Evolutionary conservation across 805 yeast species (phyloP), one percentile per base, ranked within the genome.

Genomic region (Ogataea ganodermae): DNA sequence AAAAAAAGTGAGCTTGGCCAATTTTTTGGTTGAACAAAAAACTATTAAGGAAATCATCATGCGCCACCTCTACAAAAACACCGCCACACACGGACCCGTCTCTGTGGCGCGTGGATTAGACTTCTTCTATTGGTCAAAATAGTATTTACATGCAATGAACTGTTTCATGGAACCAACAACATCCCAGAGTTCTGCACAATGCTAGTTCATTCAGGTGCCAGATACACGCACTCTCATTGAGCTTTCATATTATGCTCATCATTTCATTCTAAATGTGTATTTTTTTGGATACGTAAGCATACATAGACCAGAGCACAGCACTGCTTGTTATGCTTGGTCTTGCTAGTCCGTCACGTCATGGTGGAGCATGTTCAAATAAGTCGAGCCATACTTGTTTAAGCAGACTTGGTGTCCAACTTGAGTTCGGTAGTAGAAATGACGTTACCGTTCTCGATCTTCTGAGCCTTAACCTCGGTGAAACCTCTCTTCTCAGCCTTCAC

Each of bases 401-500:
- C 60, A 21, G 57, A 45, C 43, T 50, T 53, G 39, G 51, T 14
- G 42, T 38, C 42, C 39, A 49, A 42, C 16, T 50, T 46, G 42
- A 68, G 56, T 6, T 58, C 63, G 39, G 54, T 48, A 36, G 62
- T 58, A 22, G 62, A 56, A 18, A 49, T 45, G 36, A 62, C 72
- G 51, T 65, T 72, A 64, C 97, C 98, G 54, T 84, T 78, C 63
- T 78, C 84, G 72, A 83, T 79, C 66, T 76, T 79, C 69, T 84
- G 81, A 56, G 77, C 84, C 68, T 80, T 81, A 60, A 83, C 86
- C 65, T 92, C 98, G 55, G 86, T 71, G 63, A 70, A 56, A 59
- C 84, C 84, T 77, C 95, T 87, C 69, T 77, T 80, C 63, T 81
- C 80, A 57, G 85, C 86, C 52, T 75, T 79, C 55, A 80, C 86